Percentiles rank a stretch among this genome's conserved stretches.
Evolutionary conservation across 371 early-diverging fungal genomes (phyloP).

Genomic region (Circinella umbellata): DNA sequence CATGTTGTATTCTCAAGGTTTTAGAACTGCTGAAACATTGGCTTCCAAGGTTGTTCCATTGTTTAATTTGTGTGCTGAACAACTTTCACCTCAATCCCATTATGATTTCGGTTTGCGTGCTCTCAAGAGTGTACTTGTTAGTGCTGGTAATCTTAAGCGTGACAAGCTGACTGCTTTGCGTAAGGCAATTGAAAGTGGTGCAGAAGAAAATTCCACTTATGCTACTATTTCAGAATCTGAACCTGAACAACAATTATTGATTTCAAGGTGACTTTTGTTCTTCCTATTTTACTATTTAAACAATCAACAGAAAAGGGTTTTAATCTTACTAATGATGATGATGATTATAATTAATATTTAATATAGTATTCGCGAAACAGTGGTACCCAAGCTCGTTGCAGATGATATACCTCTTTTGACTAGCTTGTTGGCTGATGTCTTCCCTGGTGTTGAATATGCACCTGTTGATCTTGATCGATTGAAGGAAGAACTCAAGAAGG

Average conservation of each 20-base stretch:
- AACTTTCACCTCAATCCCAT: conserved; percentile 93
- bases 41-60: conserved; percentile 97
- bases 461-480: conserved; percentile 83
- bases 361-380: conserved; percentile 90
- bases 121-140: conserved; percentile 97
- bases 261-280: conserved; percentile 52
- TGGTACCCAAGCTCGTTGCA: conserved; percentile 96
- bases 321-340: no score
- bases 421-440: conserved; percentile 91
- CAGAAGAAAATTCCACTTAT: conserved; percentile 51
- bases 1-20: conserved; percentile 98
- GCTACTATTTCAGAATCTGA: conserved; percentile 65
- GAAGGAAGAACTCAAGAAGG: conserved; percentile 74
- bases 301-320: no score
- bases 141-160: conserved; percentile 97
- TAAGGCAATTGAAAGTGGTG: conserved; percentile 40
- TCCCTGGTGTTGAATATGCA: conserved; percentile 91
- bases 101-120: conserved; percentile 99
- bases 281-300: background rate
- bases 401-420: conserved; percentile 91
- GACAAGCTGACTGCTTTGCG: conserved; percentile 72
- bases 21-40: conserved; percentile 92
- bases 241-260: conserved; percentile 92
- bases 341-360: no score
- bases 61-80: conserved; percentile 94